Evolutionary conservation across 129 eudicot genomes (phyloP), one percentile per base, ranked within the genome.

Genomic region (Flaveria ramosissima): DNA sequence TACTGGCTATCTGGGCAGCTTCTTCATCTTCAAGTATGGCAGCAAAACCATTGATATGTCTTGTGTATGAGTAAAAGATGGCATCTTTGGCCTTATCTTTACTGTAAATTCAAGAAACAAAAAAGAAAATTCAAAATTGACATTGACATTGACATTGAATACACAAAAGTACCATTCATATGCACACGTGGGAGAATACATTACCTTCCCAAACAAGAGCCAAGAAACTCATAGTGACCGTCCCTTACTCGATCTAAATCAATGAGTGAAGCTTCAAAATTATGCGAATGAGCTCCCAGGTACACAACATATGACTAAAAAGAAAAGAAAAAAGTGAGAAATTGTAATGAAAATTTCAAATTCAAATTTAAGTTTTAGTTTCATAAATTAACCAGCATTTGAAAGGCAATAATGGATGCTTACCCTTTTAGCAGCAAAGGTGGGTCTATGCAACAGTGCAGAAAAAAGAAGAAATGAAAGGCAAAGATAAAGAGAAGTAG

Each of bases 21-120:
- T 87, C 96, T 41, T 87, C 81, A 30, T 89, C 98, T 53, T 87
- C 96, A 72, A 94, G 93, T 8, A 64, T 80, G 51, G 97, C 98
- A 79, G 98, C 98, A 85, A 94, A 94, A 48, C 98, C 98, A 83
- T 94, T 94, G 64, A 94, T 94, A 76, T 89, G 88, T 73, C 88
- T 84, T n/a, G 96, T 90, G 81, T 93, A 93, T 30, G 98, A 93
- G 85, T 90, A 87, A 59, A 90, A 87, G 8, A 93, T 87, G 23
- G 98, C 96, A 74, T 89, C 92, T 80, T 84, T 87, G 66, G 98
- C 97, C 83, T 89, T 87, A 6, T 87, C 83, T 43, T 77, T 77
- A 69, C 93, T 88, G 65, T 13, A 77, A 10, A 68, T 41, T 3
- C 32, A 75, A 55, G 50, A 23, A 45, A 8, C 41, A 36, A 36